Base-by-base conservation (phyloP, 164 flowering plant genomes). In the Cinnamomum micranthum region DNA sequence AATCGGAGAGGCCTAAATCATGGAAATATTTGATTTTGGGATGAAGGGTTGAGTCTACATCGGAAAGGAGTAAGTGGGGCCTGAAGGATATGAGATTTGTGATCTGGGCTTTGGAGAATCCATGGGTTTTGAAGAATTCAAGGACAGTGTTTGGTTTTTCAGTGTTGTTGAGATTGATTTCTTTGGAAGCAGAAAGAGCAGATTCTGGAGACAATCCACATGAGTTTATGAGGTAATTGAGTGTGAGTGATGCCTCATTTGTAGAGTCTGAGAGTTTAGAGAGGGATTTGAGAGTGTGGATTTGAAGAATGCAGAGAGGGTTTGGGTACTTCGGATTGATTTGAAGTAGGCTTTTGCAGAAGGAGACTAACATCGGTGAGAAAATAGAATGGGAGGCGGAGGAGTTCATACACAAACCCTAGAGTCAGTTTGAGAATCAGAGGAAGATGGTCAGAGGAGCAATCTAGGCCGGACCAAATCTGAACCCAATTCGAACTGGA, bases 21-120 rank as follows among this genome's bases (percentile, higher is more conserved):
- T 70, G 73, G 59, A 75, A 63, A 12, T 47, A 17, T 27, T 75
- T 47, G 59, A 75, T 20, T 31, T 70, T 75, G 69, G 77, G 77
- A 50, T 62, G 41, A 14, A 75, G 69, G 68, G 69, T 75, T 62
- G 25, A 59, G 24, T 63, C 74, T 2, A 71, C 70, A 50, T 63
- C 50, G 23, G 74, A 17, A 20, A n/a, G 7, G 22, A 76, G 74
- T 9, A 76, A 22, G 11, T 23, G 33, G 67, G 67, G 67, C 14
- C 67, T 64, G 15, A 22, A 3, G 14, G 67, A 24, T 15, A 64
- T 64, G 67, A 64, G 31, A 23, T 64, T 23, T 64, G 24, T n/a
- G 31, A 64, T 64, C 14, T 64, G 27, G 67, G 67, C 7, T 12
- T 24, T 23, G 27, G n/a, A 19, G 14, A 64, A 23, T 19, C 60